phyloP scores from a whole-genome alignment of 1,284 basidiomycete genomes.

The Moniliella sp. region DNA sequence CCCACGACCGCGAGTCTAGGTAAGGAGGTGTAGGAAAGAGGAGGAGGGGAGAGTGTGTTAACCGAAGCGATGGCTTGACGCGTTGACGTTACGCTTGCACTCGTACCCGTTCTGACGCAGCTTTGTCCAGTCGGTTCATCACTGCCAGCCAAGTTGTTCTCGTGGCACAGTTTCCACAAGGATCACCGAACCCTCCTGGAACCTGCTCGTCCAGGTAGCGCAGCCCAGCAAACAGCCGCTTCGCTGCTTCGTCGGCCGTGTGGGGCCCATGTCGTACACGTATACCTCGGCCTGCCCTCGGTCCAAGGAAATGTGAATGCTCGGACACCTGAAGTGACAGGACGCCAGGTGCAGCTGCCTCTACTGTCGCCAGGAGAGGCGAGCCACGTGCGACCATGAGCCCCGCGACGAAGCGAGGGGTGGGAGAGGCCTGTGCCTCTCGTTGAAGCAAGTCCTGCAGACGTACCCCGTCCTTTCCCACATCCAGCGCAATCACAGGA shows the following conservation, averaged over 20 bases:
- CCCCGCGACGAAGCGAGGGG: constrained; percentile 39
- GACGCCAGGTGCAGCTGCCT: not conserved
- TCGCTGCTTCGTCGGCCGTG: constrained; percentile 42
- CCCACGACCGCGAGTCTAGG: no score
- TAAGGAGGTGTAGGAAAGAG: no score
- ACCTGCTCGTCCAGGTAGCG: constrained; percentile 49
- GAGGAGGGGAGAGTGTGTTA: no score
- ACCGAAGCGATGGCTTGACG: no score
- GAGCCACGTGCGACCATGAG: not conserved
- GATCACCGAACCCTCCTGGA: constrained; percentile 53
- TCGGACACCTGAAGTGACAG: not conserved
- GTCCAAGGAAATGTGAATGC: not conserved
- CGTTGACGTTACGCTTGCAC: constrained; percentile 2
- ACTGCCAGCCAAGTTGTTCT: constrained; percentile 70
- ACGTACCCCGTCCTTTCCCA: not conserved
- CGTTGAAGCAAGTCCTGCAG: not conserved
- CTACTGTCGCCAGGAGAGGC: not conserved
- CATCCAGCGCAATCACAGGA: constrained; percentile 12
- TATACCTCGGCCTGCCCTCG: not conserved
- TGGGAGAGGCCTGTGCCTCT: constrained; percentile 44
- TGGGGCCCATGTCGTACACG: not conserved
- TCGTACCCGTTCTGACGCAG: constrained; percentile 39
- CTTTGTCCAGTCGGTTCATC: constrained; percentile 93
- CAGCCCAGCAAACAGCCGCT: constrained; percentile 66
- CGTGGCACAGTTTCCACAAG: constrained; percentile 68